Evolutionary conservation across 805 yeast genomes (phyloP), one percentile per base, ranked within the genome.

Genomic region (Kluyveromyces starmeri): DNA sequence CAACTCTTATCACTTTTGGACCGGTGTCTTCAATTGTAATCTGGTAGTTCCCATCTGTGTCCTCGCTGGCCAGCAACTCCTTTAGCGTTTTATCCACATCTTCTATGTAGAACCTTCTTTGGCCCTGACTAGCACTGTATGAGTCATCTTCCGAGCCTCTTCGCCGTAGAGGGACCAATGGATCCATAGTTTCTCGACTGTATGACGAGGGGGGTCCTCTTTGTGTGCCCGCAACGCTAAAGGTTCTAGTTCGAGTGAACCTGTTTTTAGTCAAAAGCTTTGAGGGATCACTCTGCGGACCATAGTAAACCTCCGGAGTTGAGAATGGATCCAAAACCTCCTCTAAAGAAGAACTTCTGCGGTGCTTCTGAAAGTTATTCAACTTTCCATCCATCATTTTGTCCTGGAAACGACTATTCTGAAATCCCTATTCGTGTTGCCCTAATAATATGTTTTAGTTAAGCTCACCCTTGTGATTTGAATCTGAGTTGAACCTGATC

Each of bases 11-110:
- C n/a, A 78, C 84, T 52, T 83, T 83, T 3, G 94, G 92, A 1
- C 94, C 94, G 2, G 73, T 72, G 50, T 83, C 94, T 47, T 83
- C 94, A 32, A 83, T 76, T 6, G 94, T 83, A 51, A 83, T 86
- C 57, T 88, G 96, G 54, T 60, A 77, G 53, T 88, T 79, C 35
- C 68, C 67, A 58, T 88, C 95, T 2, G 95, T 85, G 53, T 86
- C 96, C 54, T 86, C 95, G 44, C 71, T 74, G 20, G 67, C 70
- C 38, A 86, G 62, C 28, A 88, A 65, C 43, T 81, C 79, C 7
- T 71, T 61, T 34, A 86, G 62, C 2, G 95, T 83, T 20, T 69
- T 58, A 47, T 83, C 81, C 17, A 88, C 83, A 53, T 85, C 81
- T 43, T 72, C 67, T 40, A 86, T 82, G 50, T 79, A 75, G 51